A percentile compares a stretch with the other conserved stretches of the same genome.
Conservation (phyloP, 495 filamentous ascomycete genomes). For the Talaromyces borbonicus region DNA sequence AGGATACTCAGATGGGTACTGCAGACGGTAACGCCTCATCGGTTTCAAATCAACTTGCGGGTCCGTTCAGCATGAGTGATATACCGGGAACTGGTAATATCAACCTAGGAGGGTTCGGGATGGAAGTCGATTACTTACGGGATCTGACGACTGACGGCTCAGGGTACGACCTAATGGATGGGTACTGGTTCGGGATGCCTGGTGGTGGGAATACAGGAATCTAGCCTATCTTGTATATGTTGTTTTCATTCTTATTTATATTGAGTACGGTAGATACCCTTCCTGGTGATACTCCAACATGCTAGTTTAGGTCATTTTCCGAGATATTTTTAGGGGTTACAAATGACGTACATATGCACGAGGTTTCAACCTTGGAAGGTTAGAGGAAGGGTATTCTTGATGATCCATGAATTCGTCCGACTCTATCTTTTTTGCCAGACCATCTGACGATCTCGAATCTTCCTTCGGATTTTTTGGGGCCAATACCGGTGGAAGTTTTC, state of each 20-base stretch:
- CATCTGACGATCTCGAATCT: no score
- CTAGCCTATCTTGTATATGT: constrained; percentile 11
- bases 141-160: constrained; percentile 65
- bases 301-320: no score
- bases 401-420: no score
- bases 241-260: constrained; percentile 3
- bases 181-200: constrained; percentile 74
- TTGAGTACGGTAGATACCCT: constrained; percentile 6
- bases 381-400: no score
- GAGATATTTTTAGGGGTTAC: no score
- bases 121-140: constrained; percentile 64
- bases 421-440: no score
- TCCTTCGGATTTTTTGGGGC: no score
- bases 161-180: constrained; percentile 79
- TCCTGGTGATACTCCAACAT: no score
- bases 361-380: no score
- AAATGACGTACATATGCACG: not conserved
- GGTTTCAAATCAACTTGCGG: constrained; percentile 5
- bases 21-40: not conserved
- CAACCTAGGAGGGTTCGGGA: constrained; percentile 61
- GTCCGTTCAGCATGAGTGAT: constrained; percentile 21
- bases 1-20: constrained; percentile 6
- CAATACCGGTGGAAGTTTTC: no score
- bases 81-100: constrained; percentile 40
- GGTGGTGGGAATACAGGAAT: constrained; percentile 21